Evolutionary conservation across 2,329 filamentous ascomycete species (phyloP).

Genomic region (Pleoardoris graminearum): DNA sequence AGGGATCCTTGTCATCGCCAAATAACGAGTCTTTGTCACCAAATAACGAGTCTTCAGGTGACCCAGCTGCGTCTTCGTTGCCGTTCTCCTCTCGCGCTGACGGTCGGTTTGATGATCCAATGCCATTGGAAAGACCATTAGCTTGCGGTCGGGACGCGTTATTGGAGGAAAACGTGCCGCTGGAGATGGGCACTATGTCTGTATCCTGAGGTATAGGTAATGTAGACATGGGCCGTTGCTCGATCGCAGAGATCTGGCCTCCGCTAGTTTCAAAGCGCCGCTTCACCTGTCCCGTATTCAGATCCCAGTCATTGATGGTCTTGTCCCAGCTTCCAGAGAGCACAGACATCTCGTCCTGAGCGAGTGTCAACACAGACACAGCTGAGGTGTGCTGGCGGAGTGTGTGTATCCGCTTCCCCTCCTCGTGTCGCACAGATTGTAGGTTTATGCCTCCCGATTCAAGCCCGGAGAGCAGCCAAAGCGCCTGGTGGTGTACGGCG

Average conservation of each 20-base stretch:
- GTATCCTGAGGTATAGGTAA: slow-evolving; percentile 76
- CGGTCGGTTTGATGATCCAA: slow-evolving; percentile 35
- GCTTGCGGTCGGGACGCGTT: slow-evolving; percentile 62
- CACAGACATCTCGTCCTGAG: slow-evolving; percentile 82
- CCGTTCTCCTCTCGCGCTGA: slow-evolving; percentile 39
- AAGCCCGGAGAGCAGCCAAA: slow-evolving; percentile 89
- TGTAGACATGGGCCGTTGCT: slow-evolving; percentile 77
- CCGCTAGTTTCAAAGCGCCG: slow-evolving; percentile 77
- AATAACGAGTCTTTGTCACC: slow-evolving; percentile 85
- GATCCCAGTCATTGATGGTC: slow-evolving; percentile 88
- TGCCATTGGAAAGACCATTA: slow-evolving; percentile 57
- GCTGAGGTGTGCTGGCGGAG: slow-evolving; percentile 86
- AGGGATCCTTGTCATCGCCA: slow-evolving; percentile 65
- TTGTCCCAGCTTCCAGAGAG: slow-evolving; percentile 98
- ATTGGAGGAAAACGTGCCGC: slow-evolving; percentile 76
- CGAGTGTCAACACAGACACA: slow-evolving; percentile 81
- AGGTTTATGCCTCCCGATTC: slow-evolving; percentile 92
- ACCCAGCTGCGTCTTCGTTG: slow-evolving; percentile 62
- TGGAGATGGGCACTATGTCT: slow-evolving; percentile 56
- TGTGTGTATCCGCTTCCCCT: slow-evolving; percentile 84
- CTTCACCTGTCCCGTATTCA: slow-evolving; percentile 79
- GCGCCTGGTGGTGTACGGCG: slow-evolving; percentile 82
- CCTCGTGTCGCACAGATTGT: slow-evolving; percentile 90
- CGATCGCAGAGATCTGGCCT: slow-evolving; percentile 84
- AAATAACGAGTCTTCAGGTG: slow-evolving; percentile 80